Evolutionary conservation across 1,139 yeast genomes (phyloP).

Genomic region (Nakaseomyces kungkrabaensis): DNA sequence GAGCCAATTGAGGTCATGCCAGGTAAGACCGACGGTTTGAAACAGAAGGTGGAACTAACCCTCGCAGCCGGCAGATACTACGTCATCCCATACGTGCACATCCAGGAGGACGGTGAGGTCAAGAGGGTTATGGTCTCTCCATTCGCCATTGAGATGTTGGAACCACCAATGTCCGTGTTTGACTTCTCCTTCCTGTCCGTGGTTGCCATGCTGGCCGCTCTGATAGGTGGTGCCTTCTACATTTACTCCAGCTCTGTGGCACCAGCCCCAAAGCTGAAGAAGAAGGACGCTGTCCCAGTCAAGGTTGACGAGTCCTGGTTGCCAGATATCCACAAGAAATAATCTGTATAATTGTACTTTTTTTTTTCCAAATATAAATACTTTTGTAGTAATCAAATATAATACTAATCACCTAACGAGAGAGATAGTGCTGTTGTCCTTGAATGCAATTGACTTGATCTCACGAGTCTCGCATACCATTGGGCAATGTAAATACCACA

Average conservation of each 20-base stretch:
- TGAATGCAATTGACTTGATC: no score
- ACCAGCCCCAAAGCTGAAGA: slow-evolving; percentile 29
- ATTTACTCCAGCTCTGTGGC: slow-evolving; percentile 31
- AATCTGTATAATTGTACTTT: slow-evolving; percentile 4
- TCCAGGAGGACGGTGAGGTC: slow-evolving; percentile 43
- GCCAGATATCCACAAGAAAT: slow-evolving; percentile 41
- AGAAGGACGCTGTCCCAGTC: slow-evolving; percentile 19
- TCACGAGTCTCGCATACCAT: no score
- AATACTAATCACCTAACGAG: no score
- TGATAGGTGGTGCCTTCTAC: slow-evolving; percentile 45
- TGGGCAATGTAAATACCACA: no score
- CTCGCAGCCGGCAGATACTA: slow-evolving; percentile 51
- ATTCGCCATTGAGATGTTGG: slow-evolving; percentile 50
- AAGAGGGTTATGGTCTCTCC: slow-evolving; percentile 51
- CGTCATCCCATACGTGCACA: slow-evolving; percentile 50
- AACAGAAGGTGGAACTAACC: slow-evolving; percentile 47
- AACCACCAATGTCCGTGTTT: slow-evolving; percentile 57
- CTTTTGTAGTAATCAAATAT: no score
- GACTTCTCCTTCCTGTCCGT: slow-evolving; percentile 64
- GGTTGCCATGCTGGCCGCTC: slow-evolving; percentile 43
- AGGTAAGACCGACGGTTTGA: slow-evolving; percentile 41
- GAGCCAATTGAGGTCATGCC: slow-evolving; percentile 51
- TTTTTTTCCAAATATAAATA: no score
- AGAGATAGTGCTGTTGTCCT: no score
- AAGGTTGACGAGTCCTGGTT: slow-evolving; percentile 47